Evolutionary conservation across 495 filamentous ascomycete species (phyloP).

Genomic region (Xylaria acuta): DNA sequence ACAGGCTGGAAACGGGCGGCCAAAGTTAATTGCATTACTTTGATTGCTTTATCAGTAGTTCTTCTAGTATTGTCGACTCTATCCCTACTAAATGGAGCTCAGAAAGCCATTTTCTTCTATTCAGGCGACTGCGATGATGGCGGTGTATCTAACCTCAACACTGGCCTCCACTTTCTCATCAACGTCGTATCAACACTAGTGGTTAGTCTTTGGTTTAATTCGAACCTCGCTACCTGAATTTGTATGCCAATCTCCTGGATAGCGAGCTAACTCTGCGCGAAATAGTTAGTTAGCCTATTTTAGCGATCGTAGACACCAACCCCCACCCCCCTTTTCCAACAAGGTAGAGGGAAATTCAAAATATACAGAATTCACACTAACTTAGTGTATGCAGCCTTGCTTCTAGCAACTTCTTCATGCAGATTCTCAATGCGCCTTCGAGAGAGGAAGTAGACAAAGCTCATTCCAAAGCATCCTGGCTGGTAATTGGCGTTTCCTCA

Average conservation of each 20-base stretch:
- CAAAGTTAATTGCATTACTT: not conserved
- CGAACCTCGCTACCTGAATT: not conserved
- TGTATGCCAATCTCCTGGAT: not conserved
- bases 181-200: not conserved
- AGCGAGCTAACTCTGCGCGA: not conserved
- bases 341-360: not conserved
- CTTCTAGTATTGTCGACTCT: not conserved
- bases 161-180: not conserved
- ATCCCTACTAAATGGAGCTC: not conserved
- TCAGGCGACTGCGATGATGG: not conserved
- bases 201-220: not conserved
- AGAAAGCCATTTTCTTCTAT: not conserved
- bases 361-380: not conserved
- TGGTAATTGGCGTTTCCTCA: constrained; percentile 51
- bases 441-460: constrained; percentile 48
- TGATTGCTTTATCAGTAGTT: not conserved
- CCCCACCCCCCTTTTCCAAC: not conserved
- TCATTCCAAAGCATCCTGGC: constrained; percentile 43
- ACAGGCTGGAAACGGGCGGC: not conserved
- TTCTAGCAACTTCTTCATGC: too few species aligned
- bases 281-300: not conserved
- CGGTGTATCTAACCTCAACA: not conserved
- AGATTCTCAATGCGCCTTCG: constrained; percentile 47
- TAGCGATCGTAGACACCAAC: not conserved
- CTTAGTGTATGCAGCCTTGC: not conserved